These are phyloP conservation scores for Coniosporium tulheliwenetii DNA, from an alignment of 2,329 filamentous ascomycete genomes.

Conservation along the genomic window DNA sequence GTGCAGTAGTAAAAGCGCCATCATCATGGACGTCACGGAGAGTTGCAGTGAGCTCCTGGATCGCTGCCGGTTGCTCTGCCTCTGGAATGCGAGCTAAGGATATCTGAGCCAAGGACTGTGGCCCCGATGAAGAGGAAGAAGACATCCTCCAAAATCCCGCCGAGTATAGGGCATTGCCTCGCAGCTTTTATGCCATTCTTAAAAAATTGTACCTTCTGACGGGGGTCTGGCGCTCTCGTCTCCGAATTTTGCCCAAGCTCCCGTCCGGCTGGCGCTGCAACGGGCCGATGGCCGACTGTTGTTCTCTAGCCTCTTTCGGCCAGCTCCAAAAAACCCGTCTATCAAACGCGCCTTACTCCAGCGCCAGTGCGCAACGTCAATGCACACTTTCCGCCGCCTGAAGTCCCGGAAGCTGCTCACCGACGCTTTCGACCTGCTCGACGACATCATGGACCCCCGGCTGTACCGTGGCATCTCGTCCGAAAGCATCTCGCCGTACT, in stretches of 20 bases:
- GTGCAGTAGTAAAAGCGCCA: neutral
- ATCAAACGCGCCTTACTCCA: no score
- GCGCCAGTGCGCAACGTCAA: neutral
- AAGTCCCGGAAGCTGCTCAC: neutral
- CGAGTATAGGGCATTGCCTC: no score
- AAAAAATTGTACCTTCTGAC: no score
- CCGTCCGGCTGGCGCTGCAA: no score
- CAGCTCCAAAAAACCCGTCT: no score
- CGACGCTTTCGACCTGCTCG: constrained; percentile 2
- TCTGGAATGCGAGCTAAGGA: constrained; percentile 4
- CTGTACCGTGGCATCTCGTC: constrained; percentile 10
- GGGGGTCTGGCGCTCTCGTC: no score
- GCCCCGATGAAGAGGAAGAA: no score
- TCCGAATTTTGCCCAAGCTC: no score
- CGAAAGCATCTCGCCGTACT: constrained; percentile 3
- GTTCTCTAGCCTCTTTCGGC: no score
- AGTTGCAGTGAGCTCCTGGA: constrained; percentile 1
- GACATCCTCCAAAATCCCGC: no score
- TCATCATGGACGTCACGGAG: neutral
- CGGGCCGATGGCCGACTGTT: no score
- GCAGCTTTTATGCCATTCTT: no score
- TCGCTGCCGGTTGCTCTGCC: constrained; percentile 1
- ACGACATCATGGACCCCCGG: constrained; percentile 5
- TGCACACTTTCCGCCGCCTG: neutral
- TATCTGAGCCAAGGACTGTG: neutral